Conservation (phyloP, 371 early-diverging fungal species). For the Apophysomyces elegans region DNA sequence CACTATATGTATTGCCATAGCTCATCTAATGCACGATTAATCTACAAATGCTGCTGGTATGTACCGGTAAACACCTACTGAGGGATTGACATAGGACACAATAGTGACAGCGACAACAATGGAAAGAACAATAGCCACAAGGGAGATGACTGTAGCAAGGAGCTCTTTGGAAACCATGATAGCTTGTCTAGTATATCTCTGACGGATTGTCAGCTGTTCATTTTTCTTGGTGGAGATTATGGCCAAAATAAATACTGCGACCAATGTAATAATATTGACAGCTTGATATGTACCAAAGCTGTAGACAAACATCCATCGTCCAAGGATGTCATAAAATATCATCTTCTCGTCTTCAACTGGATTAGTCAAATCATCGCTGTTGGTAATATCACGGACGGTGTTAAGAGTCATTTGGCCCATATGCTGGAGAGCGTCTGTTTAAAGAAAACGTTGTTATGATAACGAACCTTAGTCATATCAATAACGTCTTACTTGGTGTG, state of each 20-base stretch:
- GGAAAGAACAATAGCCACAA: slow-evolving; percentile 18
- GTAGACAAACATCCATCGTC: slow-evolving; percentile 54
- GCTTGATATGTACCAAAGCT: slow-evolving; percentile 44
- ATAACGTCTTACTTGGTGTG: slow-evolving; percentile 31
- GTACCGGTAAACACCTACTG: slow-evolving; percentile 16
- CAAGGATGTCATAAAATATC: slow-evolving; percentile 59
- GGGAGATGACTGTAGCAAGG: slow-evolving; percentile 25
- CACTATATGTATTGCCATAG: slow-evolving; percentile 47
- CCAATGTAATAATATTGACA: slow-evolving; percentile 43
- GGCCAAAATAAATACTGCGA: slow-evolving; percentile 35
- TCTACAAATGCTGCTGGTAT: background rate
- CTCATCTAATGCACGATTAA: slow-evolving; percentile 24
- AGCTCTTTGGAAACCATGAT: slow-evolving; percentile 28
- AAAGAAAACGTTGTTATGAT: background rate
- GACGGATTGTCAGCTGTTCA: slow-evolving; percentile 12
- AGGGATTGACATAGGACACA: slow-evolving; percentile 29
- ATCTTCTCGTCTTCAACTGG: slow-evolving; percentile 37
- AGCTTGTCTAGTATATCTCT: slow-evolving; percentile 21
- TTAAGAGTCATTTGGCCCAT: slow-evolving; percentile 66
- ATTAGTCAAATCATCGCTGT: slow-evolving; percentile 34
- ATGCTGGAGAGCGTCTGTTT: slow-evolving; percentile 46
- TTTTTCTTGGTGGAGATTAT: slow-evolving; percentile 29
- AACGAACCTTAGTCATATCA: slow-evolving; percentile 19
- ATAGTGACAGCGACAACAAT: slow-evolving; percentile 18
- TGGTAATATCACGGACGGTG: slow-evolving; percentile 42